These are phyloP conservation scores for Nowakowskiella sp. DNA, from an alignment of 192 early-diverging fungal genomes.

Conservation along the genomic window DNA sequence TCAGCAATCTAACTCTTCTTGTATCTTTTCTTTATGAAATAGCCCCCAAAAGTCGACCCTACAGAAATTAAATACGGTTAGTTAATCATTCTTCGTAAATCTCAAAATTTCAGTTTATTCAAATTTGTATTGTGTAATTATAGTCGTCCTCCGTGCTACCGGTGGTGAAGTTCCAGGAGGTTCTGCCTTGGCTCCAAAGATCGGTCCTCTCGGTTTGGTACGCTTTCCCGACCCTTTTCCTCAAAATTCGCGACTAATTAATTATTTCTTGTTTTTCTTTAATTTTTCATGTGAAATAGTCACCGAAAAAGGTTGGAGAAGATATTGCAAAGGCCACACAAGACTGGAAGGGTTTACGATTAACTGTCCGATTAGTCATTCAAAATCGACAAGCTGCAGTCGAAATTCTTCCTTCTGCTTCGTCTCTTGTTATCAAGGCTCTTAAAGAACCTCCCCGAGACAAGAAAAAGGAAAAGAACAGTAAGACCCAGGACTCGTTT, in stretches of 20 bases:
- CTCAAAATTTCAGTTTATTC: too few species aligned
- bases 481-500: slow-evolving; percentile 17
- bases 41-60: too few species aligned
- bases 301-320: slow-evolving; percentile 99
- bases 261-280: not conserved
- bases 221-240: slow-evolving; percentile 1
- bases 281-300: slow-evolving; percentile 24
- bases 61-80: not conserved
- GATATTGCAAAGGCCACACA: slow-evolving; percentile 99
- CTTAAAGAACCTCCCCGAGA: slow-evolving; percentile 96
- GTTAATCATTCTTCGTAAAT: slow-evolving; percentile 3
- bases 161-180: slow-evolving; percentile 98
- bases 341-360: slow-evolving; percentile 98
- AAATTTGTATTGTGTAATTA: too few species aligned
- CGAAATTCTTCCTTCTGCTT: slow-evolving; percentile 92
- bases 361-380: slow-evolving; percentile 96
- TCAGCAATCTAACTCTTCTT: too few species aligned
- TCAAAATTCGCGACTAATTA: not conserved
- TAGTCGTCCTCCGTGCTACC: slow-evolving; percentile 89
- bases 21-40: too few species aligned
- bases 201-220: slow-evolving; percentile 96
- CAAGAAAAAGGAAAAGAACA: slow-evolving; percentile 99
- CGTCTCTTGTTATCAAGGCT: slow-evolving; percentile 92
- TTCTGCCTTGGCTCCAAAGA: slow-evolving; percentile 96
- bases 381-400: slow-evolving; percentile 99